Evolutionary conservation across 768 basidiomycete genomes (phyloP).

Genomic region (Tubosaeta sp.): DNA sequence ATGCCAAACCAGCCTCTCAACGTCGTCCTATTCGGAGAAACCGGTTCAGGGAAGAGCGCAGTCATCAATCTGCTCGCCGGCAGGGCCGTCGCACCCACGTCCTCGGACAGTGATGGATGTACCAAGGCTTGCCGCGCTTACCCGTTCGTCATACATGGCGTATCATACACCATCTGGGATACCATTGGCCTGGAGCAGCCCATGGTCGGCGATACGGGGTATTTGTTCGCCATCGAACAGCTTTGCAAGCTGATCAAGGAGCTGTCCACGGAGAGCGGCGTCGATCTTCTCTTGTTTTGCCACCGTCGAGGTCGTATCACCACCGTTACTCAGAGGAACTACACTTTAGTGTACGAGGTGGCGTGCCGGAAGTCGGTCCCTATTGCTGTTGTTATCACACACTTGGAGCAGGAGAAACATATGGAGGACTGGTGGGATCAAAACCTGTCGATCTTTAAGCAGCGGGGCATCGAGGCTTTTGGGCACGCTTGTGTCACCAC

Average conservation of each 20-base stretch:
- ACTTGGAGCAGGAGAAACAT: background rate
- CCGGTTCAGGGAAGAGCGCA: constrained; percentile 2
- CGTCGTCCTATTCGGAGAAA: background rate
- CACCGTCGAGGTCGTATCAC: constrained; percentile 1
- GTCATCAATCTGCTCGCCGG: background rate
- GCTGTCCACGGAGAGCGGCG: background rate
- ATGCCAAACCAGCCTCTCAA: background rate
- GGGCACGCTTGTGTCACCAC: background rate
- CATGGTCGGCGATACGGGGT: background rate
- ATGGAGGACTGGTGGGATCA: constrained; percentile 2
- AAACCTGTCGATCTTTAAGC: background rate
- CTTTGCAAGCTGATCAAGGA: background rate
- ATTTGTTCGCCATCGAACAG: background rate
- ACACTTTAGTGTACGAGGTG: background rate
- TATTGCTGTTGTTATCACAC: background rate
- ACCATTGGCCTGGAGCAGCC: constrained; percentile 2
- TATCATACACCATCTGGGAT: constrained; percentile 2
- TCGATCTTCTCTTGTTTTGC: constrained; percentile 1
- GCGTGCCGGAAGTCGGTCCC: background rate
- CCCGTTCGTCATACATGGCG: background rate
- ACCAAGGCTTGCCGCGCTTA: background rate
- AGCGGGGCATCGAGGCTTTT: background rate
- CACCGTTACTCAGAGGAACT: background rate
- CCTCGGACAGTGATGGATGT: background rate
- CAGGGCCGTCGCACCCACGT: background rate